Evolutionary conservation across 2,329 filamentous ascomycete genomes (phyloP).

Genomic region (Tolypocladium ovalisporum): DNA sequence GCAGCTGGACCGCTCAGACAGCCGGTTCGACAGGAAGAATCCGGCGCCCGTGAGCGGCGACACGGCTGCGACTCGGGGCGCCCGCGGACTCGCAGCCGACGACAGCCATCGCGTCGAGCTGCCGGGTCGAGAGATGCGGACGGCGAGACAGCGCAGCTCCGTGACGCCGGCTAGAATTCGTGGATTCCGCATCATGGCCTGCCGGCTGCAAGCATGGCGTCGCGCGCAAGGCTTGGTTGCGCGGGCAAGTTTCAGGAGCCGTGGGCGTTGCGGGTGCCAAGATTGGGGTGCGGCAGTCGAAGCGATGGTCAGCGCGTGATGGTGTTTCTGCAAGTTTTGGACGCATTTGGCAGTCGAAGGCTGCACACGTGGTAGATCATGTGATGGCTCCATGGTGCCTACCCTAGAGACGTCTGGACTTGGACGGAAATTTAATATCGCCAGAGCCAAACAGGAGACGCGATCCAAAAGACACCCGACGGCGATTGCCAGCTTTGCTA

Average conservation of each 20-base stretch:
- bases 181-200: conserved; percentile 10
- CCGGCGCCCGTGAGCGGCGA: conserved; percentile 8
- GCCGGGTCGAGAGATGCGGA: conserved; percentile 1
- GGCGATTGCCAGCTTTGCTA: no score
- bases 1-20: conserved; percentile 24
- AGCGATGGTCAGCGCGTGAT: not conserved
- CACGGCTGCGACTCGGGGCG: conserved; percentile 11
- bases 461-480: no score
- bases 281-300: not conserved
- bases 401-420: not conserved
- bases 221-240: not conserved
- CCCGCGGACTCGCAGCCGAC: conserved; percentile 13
- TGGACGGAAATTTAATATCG: no score
- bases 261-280: not conserved
- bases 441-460: no score
- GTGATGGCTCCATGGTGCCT: not conserved
- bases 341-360: not conserved
- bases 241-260: not conserved
- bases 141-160: not conserved
- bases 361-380: not conserved
- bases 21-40: conserved; percentile 25
- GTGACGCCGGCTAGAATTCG: conserved; percentile 12
- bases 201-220: not conserved
- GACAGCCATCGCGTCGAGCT: conserved; percentile 17
- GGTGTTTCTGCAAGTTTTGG: not conserved